Base-by-base conservation (phyloP, 306 rosid species). In the Glycyrrhiza uralensis region DNA sequence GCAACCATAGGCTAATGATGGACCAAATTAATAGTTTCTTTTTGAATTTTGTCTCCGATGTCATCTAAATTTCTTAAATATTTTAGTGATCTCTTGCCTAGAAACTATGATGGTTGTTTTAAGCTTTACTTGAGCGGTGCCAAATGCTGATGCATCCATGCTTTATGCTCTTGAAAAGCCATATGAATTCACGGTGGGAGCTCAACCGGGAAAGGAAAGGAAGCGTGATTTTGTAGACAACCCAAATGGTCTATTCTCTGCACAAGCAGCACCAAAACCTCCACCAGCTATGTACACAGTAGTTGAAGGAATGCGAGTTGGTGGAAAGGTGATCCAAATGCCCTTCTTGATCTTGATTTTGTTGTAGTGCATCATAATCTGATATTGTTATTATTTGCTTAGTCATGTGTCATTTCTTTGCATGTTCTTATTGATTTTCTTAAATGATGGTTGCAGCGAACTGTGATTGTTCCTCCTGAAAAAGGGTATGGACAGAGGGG, bases 221-320 rank as follows among this genome's bases (percentile, higher is more conserved):
- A 94, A 91, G 76, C 91, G 97, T 11, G 97, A 91, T 4, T 89
- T 84, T 77, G 97, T 85, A 8, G 97, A 94, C 79, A 94, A 89
- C 39, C 96, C 97, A 17, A 94, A 94, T 76, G 97, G 97, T 68
- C 74, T 94, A 29, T 91, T 94, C 83, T 94, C 97, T 17, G 97
- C 97, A 66, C 98, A 94, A 85, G 98, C 98, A 42, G 84, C 97
- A 46, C 98, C 98, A 6, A 94, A 87, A 82, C 98, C 98, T 23
- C 98, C 97, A 0, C 80, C 84, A 7, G 97, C 98, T 22, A 72
- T 94, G 95, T 91, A 94, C 70, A 46, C 87, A 1, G 35, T 86
- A 14, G 86, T 92, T 0, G 85, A 94, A 78, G 98, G 98, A 73
- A 94, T 91, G 98, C 87, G 83, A 82, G 86, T 85, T 13, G 97